A percentile compares a stretch with the other conserved stretches of the same genome.
Evolutionary conservation across 1,284 basidiomycete species (phyloP).

Genomic region (Boletellus deceptivus): DNA sequence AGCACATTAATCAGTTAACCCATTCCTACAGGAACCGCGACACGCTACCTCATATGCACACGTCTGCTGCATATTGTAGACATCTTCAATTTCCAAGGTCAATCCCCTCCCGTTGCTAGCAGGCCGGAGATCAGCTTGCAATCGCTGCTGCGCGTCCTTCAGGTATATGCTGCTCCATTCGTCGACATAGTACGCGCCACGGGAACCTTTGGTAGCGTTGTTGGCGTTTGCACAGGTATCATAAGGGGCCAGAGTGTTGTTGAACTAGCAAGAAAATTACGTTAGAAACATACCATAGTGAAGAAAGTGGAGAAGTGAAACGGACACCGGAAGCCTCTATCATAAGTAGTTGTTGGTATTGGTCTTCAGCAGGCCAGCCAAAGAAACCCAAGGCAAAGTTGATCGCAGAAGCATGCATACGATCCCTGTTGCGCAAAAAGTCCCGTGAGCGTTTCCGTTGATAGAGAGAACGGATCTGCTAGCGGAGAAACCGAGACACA

Average conservation of each 20-base stretch:
- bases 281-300: not conserved
- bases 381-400: conserved; percentile 90
- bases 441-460: not conserved
- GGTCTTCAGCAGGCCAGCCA: conserved; percentile 73
- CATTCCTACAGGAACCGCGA: not conserved
- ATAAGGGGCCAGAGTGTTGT: conserved; percentile 31
- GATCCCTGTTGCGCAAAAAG: conserved; percentile 47
- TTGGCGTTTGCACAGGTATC: conserved; percentile 53
- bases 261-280: conserved; percentile 21
- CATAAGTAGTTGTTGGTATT: conserved; percentile 80
- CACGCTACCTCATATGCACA: conserved; percentile 79
- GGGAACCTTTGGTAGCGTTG: conserved; percentile 47
- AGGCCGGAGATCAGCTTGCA: conserved; percentile 45
- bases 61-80: conserved; percentile 72
- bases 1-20: not conserved
- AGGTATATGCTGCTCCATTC: conserved; percentile 76
- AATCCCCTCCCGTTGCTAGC: conserved; percentile 58
- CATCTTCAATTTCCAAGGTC: conserved; percentile 66
- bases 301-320: conserved; percentile 4
- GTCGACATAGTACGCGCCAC: conserved; percentile 54
- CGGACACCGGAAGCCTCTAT: conserved; percentile 66
- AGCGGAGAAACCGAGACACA: conserved; percentile 34
- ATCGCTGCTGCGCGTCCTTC: conserved; percentile 58
- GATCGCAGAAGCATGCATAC: conserved; percentile 79
- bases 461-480: not conserved